phyloP scores from a whole-genome alignment of 495 filamentous ascomycete genomes.

The Hypoxylon cercidicola region DNA sequence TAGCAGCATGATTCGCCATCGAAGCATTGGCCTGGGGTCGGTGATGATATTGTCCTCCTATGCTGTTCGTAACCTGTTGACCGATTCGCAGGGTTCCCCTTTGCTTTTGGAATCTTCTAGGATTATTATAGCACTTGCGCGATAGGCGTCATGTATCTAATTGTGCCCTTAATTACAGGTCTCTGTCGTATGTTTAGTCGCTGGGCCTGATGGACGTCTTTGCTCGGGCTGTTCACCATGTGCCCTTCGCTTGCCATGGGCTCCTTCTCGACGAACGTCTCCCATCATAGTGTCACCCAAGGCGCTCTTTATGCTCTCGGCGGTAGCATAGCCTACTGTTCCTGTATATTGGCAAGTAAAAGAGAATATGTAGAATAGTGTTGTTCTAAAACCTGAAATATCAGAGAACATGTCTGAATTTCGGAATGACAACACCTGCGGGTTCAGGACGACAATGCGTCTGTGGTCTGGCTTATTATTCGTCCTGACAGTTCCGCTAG shows the following conservation, averaged over 20 bases:
- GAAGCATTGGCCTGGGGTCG: conserved; percentile 69
- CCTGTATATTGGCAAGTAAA: conserved; percentile 47
- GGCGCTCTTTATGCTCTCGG: conserved; percentile 59
- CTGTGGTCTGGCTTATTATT: conserved; percentile 59
- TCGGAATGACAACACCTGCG: conserved; percentile 46
- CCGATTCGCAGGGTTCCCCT: conserved; percentile 62
- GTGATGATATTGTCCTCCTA: conserved; percentile 9
- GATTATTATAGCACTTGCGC: conserved; percentile 61
- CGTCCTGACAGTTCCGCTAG: conserved; percentile 57
- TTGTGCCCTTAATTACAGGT: conserved; percentile 50
- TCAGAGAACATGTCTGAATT: neutral
- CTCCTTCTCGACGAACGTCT: conserved; percentile 49
- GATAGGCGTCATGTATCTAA: conserved; percentile 61
- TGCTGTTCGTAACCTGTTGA: conserved; percentile 10
- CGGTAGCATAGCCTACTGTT: conserved; percentile 53
- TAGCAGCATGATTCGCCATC: conserved; percentile 64
- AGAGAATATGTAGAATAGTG: neutral
- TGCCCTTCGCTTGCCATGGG: conserved; percentile 50
- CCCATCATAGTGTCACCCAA: conserved; percentile 55
- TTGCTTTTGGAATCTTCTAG: conserved; percentile 69
- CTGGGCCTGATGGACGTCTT: conserved; percentile 45
- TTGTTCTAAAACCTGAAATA: neutral
- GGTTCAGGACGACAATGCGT: conserved; percentile 61
- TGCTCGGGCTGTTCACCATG: conserved; percentile 46
- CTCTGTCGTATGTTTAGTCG: conserved; percentile 45